These are phyloP conservation scores for Cercospora sp. DNA, from an alignment of 2,329 filamentous ascomycete genomes.

Conservation along the genomic window DNA sequence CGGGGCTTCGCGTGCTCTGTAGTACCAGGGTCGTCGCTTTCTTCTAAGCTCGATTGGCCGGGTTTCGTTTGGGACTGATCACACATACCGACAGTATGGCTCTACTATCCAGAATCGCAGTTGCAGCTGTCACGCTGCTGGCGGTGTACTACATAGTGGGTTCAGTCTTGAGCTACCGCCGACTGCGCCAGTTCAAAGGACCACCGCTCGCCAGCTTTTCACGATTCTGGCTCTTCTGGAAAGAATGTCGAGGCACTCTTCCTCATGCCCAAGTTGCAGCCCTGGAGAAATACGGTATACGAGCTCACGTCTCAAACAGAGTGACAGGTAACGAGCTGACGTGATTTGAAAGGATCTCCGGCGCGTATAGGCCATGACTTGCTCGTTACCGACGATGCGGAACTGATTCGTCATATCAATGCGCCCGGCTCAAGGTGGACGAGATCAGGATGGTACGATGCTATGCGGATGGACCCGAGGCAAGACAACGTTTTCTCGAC, in stretches of 20 bases:
- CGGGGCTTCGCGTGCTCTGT: constrained; percentile 12
- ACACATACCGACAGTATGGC: constrained; percentile 22
- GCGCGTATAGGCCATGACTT: constrained; percentile 52
- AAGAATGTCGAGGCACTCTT: constrained; percentile 27
- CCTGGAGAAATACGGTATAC: constrained; percentile 33
- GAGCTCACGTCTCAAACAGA: constrained; percentile 5
- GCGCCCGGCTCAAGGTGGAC: constrained; percentile 38
- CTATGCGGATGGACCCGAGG: constrained; percentile 55
- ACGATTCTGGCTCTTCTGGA: constrained; percentile 35
- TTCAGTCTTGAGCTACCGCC: constrained; percentile 29
- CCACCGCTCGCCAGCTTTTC: constrained; percentile 30
- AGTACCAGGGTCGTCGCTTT: constrained; percentile 16
- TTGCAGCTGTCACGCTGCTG: constrained; percentile 18
- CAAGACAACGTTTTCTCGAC: constrained; percentile 57
- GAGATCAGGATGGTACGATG: constrained; percentile 49
- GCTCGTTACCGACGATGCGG: constrained; percentile 52
- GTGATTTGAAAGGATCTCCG: constrained; percentile 39
- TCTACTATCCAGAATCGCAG: constrained; percentile 19
- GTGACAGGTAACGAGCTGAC: constrained; percentile 11
- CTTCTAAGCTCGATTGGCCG: constrained; percentile 14
- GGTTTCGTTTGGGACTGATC: constrained; percentile 16
- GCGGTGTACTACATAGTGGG: constrained; percentile 26
- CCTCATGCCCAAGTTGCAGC: constrained; percentile 28
- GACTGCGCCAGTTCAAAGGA: constrained; percentile 33
- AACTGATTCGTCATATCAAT: constrained; percentile 50